Conservation (phyloP, 345 rosid species). For the Acer yangbiense region DNA sequence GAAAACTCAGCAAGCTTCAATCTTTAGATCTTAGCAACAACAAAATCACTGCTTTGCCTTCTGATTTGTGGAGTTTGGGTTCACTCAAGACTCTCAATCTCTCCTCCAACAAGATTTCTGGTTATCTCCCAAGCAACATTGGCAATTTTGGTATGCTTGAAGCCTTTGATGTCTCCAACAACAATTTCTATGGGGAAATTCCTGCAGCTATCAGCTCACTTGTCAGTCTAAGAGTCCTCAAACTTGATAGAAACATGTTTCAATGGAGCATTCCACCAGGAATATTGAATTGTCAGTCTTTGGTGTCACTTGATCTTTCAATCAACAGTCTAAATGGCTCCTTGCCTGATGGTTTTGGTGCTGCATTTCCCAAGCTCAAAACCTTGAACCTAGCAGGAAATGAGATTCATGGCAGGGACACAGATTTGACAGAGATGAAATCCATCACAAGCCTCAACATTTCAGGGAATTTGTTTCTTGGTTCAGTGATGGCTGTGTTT, state of each 20-base stretch:
- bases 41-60: slow-evolving; percentile 74
- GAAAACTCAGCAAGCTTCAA: slow-evolving; percentile 80
- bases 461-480: slow-evolving; percentile 70
- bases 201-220: slow-evolving; percentile 72
- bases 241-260: slow-evolving; percentile 59
- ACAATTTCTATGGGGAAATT: slow-evolving; percentile 74
- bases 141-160: slow-evolving; percentile 80
- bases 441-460: slow-evolving; percentile 64
- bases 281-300: slow-evolving; percentile 52
- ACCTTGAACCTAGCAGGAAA: slow-evolving; percentile 70
- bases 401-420: slow-evolving; percentile 54
- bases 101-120: slow-evolving; percentile 72
- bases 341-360: slow-evolving; percentile 74
- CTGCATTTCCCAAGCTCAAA: slow-evolving; percentile 74
- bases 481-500: slow-evolving; percentile 57
- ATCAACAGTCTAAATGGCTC: slow-evolving; percentile 66
- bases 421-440: slow-evolving; percentile 53
- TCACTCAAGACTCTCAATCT: slow-evolving; percentile 70
- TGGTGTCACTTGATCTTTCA: slow-evolving; percentile 68
- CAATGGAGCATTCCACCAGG: slow-evolving; percentile 62
- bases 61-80: slow-evolving; percentile 89
- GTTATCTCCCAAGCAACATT: slow-evolving; percentile 69
- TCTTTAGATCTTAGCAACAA: slow-evolving; percentile 82
- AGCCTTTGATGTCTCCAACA: slow-evolving; percentile 68
- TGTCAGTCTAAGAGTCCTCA: slow-evolving; percentile 57